phyloP scores from a whole-genome alignment of 2,329 filamentous ascomycete genomes.

The Verticillium isaacii region DNA sequence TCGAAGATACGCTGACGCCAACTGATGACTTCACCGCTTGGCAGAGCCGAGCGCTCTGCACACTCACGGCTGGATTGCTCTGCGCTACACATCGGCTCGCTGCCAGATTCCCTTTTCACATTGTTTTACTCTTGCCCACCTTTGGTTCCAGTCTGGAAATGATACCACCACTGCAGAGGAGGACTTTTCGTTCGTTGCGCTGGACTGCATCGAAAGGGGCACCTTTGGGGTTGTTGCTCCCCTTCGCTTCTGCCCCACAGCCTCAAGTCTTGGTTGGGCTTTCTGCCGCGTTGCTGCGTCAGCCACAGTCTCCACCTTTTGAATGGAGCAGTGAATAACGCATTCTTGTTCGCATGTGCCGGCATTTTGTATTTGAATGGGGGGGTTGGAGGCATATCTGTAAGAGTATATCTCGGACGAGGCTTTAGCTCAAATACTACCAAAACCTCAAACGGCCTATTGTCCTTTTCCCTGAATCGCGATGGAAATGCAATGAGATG shows the following conservation, averaged over 20 bases:
- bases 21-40: neutral
- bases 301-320: neutral
- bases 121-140: neutral
- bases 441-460: neutral
- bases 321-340: neutral
- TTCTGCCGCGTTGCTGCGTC: neutral
- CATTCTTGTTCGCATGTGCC: neutral
- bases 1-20: neutral
- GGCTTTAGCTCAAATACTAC: too few relatives aligned
- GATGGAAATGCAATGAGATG: neutral
- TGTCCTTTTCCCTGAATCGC: neutral
- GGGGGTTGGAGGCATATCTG: neutral
- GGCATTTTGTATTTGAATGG: neutral
- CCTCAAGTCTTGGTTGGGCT: neutral
- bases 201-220: neutral
- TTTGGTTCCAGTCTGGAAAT: constrained; percentile 14
- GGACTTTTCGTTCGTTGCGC: neutral
- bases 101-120: constrained; percentile 1
- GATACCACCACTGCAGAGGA: constrained; percentile 11
- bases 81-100: constrained; percentile 1
- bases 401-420: neutral
- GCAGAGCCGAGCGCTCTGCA: neutral
- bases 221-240: neutral
- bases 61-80: constrained; percentile 3
- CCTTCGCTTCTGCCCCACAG: neutral